phyloP scores from a whole-genome alignment of 2,329 filamentous ascomycete species.

The Cylindrodendrum hubeiense region DNA sequence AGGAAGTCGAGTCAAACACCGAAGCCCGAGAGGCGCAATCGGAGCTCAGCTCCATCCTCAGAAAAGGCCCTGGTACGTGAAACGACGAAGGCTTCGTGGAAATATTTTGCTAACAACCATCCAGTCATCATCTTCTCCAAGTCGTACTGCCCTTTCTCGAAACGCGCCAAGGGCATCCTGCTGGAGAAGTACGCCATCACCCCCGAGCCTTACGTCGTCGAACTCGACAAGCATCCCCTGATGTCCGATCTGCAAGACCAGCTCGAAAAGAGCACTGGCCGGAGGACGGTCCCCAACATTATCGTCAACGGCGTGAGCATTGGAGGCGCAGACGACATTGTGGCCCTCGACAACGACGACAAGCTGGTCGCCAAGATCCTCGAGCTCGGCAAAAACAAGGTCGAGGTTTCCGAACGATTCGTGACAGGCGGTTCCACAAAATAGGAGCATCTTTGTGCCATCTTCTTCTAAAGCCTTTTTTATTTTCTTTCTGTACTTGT shows the following conservation, averaged over 20 bases:
- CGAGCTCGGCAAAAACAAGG: conserved; percentile 77
- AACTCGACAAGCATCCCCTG: conserved; percentile 85
- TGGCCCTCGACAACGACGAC: conserved; percentile 75
- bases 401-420: conserved; percentile 64
- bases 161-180: conserved; percentile 86
- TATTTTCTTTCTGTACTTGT: conserved; percentile 24
- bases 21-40: conserved; percentile 75
- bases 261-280: conserved; percentile 79
- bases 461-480: conserved; percentile 7
- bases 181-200: conserved; percentile 87
- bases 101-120: conserved; percentile 23
- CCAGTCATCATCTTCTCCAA: conserved; percentile 97
- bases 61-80: conserved; percentile 82
- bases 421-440: conserved; percentile 30
- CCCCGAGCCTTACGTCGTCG: conserved; percentile 87
- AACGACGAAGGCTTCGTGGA: not conserved
- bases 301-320: conserved; percentile 90
- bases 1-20: conserved; percentile 61
- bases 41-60: conserved; percentile 83
- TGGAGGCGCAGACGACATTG: conserved; percentile 89
- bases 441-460: not conserved
- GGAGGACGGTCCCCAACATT: conserved; percentile 91
- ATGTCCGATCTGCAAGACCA: conserved; percentile 79
- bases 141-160: conserved; percentile 89
- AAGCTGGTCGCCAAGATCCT: conserved; percentile 79